phyloP scores from a whole-genome alignment of 2,329 filamentous ascomycete genomes.

The Seiridium unicorne region DNA sequence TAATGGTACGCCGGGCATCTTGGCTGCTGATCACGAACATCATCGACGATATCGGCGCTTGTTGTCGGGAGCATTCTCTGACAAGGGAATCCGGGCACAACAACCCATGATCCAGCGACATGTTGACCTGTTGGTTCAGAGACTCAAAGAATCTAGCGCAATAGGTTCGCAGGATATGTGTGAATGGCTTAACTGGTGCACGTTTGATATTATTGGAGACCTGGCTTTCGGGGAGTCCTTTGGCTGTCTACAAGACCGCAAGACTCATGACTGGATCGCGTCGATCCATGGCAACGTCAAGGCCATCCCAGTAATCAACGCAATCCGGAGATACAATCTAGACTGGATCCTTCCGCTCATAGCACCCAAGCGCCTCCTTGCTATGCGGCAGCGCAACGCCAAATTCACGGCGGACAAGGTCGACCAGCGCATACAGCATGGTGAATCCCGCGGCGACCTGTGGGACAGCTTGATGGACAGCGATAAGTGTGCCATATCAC shows the following conservation, averaged over 20 bases:
- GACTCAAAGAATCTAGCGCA: slow-evolving; percentile 6
- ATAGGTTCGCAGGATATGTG: slow-evolving; percentile 9
- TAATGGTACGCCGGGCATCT: no score
- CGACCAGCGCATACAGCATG: background rate
- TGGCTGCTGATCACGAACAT: no score
- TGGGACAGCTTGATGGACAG: slow-evolving; percentile 19
- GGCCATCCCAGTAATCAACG: background rate
- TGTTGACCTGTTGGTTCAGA: slow-evolving; percentile 15
- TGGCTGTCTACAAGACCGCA: slow-evolving; percentile 10
- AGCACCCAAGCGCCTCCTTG: slow-evolving; percentile 14
- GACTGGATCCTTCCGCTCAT: slow-evolving; percentile 11
- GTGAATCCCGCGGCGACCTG: background rate
- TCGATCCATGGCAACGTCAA: background rate
- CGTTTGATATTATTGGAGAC: slow-evolving; percentile 20
- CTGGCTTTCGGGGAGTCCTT: slow-evolving; percentile 18
- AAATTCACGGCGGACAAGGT: slow-evolving; percentile 25
- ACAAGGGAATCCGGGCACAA: slow-evolving; percentile 4
- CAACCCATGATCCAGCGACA: slow-evolving; percentile 18
- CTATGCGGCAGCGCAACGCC: slow-evolving; percentile 19
- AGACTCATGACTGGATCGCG: background rate
- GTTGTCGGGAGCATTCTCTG: no score
- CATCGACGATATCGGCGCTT: no score
- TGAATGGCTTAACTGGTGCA: slow-evolving; percentile 17
- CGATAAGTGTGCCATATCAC: slow-evolving; percentile 13
- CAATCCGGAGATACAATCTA: background rate